phyloP scores from a whole-genome alignment of 345 rosid species.

The Melaleuca alternifolia region DNA sequence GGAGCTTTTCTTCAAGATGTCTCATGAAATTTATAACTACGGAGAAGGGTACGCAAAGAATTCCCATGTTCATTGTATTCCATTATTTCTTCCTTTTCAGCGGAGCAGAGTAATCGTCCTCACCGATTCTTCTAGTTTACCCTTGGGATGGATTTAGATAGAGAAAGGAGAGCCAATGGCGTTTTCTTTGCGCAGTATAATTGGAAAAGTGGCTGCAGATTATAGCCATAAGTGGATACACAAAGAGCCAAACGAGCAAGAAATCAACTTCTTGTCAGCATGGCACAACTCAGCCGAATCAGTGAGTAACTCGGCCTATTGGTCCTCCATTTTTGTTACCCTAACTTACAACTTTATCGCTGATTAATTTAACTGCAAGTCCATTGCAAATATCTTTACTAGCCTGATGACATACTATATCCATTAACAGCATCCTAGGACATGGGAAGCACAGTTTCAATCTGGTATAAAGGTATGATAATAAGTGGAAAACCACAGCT shows the following conservation, averaged over 20 bases:
- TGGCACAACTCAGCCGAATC: conserved; percentile 95
- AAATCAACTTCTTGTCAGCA: conserved; percentile 85
- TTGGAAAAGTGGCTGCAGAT: conserved; percentile 96
- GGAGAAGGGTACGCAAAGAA: conserved; percentile 72
- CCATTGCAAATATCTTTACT: background rate
- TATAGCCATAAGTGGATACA: conserved; percentile 94
- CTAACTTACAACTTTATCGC: background rate
- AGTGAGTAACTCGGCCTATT: conserved; percentile 29
- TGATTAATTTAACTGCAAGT: background rate
- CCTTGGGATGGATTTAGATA: background rate
- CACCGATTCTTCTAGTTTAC: background rate
- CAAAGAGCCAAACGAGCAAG: conserved; percentile 90
- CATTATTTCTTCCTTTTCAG: background rate
- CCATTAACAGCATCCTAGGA: conserved; percentile 69
- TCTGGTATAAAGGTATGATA: conserved; percentile 75
- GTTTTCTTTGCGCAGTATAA: conserved; percentile 37
- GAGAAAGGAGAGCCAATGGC: background rate
- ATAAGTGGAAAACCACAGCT: background rate
- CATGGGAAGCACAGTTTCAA: conserved; percentile 99
- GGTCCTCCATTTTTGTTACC: background rate
- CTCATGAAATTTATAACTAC: conserved; percentile 97
- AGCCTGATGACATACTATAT: background rate
- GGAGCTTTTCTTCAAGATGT: conserved; percentile 97
- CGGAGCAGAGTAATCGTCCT: background rate
- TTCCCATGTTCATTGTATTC: background rate